Evolutionary conservation across 2,329 filamentous ascomycete species (phyloP).

Genomic region (Triangularia verruculosa): DNA sequence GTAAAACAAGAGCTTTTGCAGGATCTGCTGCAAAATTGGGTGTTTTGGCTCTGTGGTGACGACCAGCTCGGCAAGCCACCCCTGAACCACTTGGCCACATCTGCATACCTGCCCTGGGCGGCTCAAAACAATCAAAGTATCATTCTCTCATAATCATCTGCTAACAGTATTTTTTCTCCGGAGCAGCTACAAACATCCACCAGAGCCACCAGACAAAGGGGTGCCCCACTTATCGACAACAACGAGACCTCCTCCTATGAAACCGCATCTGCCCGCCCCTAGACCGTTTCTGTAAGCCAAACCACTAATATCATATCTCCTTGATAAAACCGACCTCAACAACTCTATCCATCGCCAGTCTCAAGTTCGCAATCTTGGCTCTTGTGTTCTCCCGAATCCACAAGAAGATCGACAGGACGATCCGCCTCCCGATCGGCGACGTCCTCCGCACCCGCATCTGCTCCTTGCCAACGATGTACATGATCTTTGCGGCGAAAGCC

Average conservation of each 20-base stretch:
- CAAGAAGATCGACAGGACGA: conserved; percentile 54
- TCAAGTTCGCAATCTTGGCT: conserved; percentile 62
- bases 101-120: background rate
- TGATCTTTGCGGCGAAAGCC: conserved; percentile 22
- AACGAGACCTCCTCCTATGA: background rate
- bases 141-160: background rate
- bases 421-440: conserved; percentile 38
- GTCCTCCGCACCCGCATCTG: conserved; percentile 48
- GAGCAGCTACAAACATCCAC: background rate
- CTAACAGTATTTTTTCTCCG: background rate
- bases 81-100: background rate
- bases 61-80: background rate
- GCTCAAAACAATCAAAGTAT: background rate
- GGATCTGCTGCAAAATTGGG: background rate
- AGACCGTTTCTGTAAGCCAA: too few species aligned
- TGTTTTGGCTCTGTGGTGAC: background rate
- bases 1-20: background rate
- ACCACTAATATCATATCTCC: conserved; percentile 47
- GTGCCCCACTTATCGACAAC: background rate
- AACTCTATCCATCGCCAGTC: conserved; percentile 56
- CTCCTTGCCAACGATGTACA: conserved; percentile 58
- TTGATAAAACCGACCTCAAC: conserved; percentile 70
- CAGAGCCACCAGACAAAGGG: background rate
- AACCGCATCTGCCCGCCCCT: background rate
- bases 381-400: conserved; percentile 65